Evolutionary conservation across 768 basidiomycete species (phyloP).

Genomic region (Filobasidium floriforme): DNA sequence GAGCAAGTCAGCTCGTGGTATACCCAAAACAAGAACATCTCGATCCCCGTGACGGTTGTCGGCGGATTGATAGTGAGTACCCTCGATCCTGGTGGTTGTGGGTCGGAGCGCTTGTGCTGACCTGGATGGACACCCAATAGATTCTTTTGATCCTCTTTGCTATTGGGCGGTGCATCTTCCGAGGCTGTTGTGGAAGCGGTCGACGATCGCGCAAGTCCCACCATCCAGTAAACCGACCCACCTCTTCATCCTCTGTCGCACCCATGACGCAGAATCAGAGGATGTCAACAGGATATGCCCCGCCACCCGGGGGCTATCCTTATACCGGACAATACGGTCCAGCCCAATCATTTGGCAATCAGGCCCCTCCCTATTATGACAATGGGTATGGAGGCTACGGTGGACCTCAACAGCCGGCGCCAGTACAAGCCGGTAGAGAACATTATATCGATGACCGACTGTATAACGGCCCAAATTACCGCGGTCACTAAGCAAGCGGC

Average conservation of each 20-base stretch:
- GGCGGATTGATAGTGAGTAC: constrained; percentile 37
- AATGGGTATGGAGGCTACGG: background rate
- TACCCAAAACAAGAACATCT: constrained; percentile 55
- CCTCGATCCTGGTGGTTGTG: background rate
- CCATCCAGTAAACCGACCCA: background rate
- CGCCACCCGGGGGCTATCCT: background rate
- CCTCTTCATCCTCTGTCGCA: background rate
- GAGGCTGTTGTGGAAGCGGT: constrained; percentile 23
- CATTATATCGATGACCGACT: constrained; percentile 5
- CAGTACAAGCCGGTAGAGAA: background rate
- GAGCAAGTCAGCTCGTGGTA: constrained; percentile 69
- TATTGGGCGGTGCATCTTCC: constrained; percentile 30
- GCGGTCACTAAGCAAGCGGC: background rate
- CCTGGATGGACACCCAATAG: constrained; percentile 14
- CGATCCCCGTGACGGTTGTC: constrained; percentile 42
- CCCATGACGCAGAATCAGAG: background rate
- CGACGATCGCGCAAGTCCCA: background rate
- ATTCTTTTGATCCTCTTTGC: constrained; percentile 32
- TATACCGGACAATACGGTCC: background rate
- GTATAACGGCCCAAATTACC: constrained; percentile 1
- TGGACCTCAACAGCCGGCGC: constrained; percentile 4
- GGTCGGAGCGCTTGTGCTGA: background rate
- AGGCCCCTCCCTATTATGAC: background rate
- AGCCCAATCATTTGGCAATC: background rate
- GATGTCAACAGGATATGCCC: background rate